Percentiles rank a stretch among this genome's conserved stretches.
Conservation (phyloP, 106 monocot species). For the Triglochin maritima region DNA sequence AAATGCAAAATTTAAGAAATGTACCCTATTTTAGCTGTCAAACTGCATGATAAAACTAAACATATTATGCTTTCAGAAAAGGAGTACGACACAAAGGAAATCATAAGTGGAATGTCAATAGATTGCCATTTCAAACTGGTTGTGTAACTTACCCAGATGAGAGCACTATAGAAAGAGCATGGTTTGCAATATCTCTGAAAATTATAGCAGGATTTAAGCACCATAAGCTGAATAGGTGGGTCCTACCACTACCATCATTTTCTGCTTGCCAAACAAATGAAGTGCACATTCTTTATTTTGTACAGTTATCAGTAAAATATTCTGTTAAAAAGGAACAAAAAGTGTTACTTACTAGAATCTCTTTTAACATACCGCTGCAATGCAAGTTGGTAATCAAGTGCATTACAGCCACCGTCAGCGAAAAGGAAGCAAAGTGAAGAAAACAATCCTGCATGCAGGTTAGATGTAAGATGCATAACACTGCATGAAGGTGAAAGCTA, state of each 20-base stretch:
- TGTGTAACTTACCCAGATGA: constrained; percentile 64
- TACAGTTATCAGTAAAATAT: background rate
- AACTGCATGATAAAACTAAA: no score
- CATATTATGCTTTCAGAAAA: no score
- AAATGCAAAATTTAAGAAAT: no score
- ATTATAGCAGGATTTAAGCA: constrained; percentile 94
- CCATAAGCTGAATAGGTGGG: constrained; percentile 65
- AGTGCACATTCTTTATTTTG: background rate
- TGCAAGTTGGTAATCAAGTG: constrained; percentile 82
- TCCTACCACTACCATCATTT: constrained; percentile 40
- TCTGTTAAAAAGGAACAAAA: background rate
- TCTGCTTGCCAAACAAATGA: constrained; percentile 22
- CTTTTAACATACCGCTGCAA: constrained; percentile 77
- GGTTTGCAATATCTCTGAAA: constrained; percentile 75
- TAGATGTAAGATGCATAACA: background rate
- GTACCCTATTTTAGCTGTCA: no score
- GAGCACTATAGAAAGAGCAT: constrained; percentile 84
- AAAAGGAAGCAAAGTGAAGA: constrained; percentile 72
- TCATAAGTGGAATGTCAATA: no score
- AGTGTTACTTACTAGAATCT: constrained; percentile 25
- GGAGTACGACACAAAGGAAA: no score
- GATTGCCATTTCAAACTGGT: no score
- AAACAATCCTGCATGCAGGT: constrained; percentile 48
- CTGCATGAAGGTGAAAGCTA: constrained; percentile 1
- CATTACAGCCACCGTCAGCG: constrained; percentile 52